Evolutionary conservation across 108 stramenopile genomes (phyloP).

Genomic region (Cylindrotheca fusiformis): DNA sequence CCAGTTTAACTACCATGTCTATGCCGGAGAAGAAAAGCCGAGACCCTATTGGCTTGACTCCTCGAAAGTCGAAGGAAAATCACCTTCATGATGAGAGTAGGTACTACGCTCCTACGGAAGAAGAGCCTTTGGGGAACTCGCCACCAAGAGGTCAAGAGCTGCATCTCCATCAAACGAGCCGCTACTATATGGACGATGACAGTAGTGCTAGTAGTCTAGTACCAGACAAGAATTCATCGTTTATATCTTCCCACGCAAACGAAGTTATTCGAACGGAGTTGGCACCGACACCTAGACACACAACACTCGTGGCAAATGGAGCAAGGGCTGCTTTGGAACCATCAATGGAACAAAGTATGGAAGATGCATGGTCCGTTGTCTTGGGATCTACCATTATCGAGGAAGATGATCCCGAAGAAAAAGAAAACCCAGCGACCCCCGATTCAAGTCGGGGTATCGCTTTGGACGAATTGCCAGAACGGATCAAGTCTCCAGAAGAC

Average conservation of each 20-base stretch:
- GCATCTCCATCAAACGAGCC: not conserved
- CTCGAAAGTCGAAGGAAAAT: not conserved
- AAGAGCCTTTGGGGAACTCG: not conserved
- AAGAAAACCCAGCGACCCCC: not conserved
- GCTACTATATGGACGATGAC: not conserved
- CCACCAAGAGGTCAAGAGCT: not conserved
- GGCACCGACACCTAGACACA: not conserved
- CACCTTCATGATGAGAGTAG: not conserved
- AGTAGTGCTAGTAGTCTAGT: not conserved
- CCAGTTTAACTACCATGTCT: too few species aligned
- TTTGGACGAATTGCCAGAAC: not conserved
- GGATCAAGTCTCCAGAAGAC: constrained; percentile 17
- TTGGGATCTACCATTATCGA: not conserved
- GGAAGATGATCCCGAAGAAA: not conserved
- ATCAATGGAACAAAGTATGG: not conserved
- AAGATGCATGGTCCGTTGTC: not conserved
- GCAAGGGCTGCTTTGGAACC: not conserved
- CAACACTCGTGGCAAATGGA: not conserved
- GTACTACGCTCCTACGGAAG: not conserved
- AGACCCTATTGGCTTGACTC: not conserved
- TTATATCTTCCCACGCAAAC: not conserved
- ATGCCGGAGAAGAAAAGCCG: too few species aligned
- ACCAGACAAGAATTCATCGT: not conserved
- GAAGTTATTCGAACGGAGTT: not conserved
- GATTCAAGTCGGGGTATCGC: not conserved